Evolutionary conservation across 169 alveolate genomes (phyloP).

Genomic region (Plasmodium reichenowi): DNA sequence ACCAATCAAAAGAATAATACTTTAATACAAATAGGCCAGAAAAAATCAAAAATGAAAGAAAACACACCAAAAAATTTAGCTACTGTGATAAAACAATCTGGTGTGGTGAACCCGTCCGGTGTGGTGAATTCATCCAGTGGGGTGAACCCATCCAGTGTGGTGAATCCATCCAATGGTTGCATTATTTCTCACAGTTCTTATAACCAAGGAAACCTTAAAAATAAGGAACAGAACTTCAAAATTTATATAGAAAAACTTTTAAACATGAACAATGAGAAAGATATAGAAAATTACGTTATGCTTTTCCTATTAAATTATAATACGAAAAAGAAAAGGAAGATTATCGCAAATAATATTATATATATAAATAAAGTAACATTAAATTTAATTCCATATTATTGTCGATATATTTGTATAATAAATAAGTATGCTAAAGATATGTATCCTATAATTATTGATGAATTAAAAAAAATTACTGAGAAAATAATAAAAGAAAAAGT

Average conservation of each 20-base stretch:
- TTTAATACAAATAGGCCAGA: too few species aligned
- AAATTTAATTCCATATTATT: slow-evolving; percentile 44
- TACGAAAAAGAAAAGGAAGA: slow-evolving; percentile 52
- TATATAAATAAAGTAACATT: slow-evolving; percentile 24
- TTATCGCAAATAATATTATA: slow-evolving; percentile 24
- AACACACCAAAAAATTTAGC: not conserved
- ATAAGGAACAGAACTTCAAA: slow-evolving; percentile 18
- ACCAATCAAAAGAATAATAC: too few species aligned
- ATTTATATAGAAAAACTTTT: slow-evolving; percentile 26
- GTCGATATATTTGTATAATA: slow-evolving; percentile 54
- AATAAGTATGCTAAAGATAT: slow-evolving; percentile 52
- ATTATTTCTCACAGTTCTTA: too few species aligned
- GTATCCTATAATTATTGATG: slow-evolving; percentile 11
- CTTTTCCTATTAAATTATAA: slow-evolving; percentile 45
- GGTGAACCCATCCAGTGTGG: not conserved
- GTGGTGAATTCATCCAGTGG: too few species aligned
- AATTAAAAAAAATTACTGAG: slow-evolving; percentile 38
- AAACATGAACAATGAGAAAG: slow-evolving; percentile 53
- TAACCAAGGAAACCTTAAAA: not conserved
- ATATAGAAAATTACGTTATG: slow-evolving; percentile 46
- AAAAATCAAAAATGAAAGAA: not conserved
- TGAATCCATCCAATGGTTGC: not conserved
- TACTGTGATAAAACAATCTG: not conserved
- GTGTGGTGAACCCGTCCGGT: not conserved
- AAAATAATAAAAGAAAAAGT: slow-evolving; percentile 47